Conservation (phyloP, 768 basidiomycete genomes). For the Tulasnella sp. region DNA sequence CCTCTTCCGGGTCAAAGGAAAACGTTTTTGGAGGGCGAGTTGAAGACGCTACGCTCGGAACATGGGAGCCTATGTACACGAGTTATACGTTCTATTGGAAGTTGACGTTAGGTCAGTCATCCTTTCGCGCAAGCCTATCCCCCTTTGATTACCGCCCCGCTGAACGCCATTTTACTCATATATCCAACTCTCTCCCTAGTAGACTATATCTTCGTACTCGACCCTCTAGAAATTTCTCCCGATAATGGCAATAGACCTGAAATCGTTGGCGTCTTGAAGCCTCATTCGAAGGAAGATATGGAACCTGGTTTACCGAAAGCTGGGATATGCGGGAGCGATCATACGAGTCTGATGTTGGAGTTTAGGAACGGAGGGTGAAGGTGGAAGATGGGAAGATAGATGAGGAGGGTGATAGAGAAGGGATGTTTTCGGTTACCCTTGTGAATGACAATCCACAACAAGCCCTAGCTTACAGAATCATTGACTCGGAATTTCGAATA, state of each 20-base stretch:
- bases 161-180: neutral
- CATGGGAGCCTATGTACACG: slow-evolving; percentile 73
- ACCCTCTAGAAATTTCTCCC: slow-evolving; percentile 33
- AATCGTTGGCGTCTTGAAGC: slow-evolving; percentile 51
- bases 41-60: slow-evolving; percentile 30
- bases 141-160: no score
- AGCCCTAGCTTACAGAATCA: no score
- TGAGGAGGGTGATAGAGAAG: no score
- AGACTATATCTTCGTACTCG: slow-evolving; percentile 88
- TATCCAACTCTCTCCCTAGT: slow-evolving; percentile 7
- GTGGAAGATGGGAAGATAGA: neutral
- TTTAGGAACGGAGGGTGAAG: slow-evolving; percentile 30
- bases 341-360: slow-evolving; percentile 69
- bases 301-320: slow-evolving; percentile 69
- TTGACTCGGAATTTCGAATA: no score
- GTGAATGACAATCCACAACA: no score
- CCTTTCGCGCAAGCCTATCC: slow-evolving; percentile 7
- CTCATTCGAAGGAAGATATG: slow-evolving; percentile 52
- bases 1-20: slow-evolving; percentile 20
- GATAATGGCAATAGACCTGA: slow-evolving; percentile 7
- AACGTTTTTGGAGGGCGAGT: slow-evolving; percentile 45
- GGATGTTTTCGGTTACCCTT: no score
- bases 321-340: slow-evolving; percentile 78
- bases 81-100: slow-evolving; percentile 87
- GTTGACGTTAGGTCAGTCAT: slow-evolving; percentile 58